Evolutionary conservation across 768 basidiomycete genomes (phyloP).

Genomic region (Neoboletus brunneissimus): DNA sequence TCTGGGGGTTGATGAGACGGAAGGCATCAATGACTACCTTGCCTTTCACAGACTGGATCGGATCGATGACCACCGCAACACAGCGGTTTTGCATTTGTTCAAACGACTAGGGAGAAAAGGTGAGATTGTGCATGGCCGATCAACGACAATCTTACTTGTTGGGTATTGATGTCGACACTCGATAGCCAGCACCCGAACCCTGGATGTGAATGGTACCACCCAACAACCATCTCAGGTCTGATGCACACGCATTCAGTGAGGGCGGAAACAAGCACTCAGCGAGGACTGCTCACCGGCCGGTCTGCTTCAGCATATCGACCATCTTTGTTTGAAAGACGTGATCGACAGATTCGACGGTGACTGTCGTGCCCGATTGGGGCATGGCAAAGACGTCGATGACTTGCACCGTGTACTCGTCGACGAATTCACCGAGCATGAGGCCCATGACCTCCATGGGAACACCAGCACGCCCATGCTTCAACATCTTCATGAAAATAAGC

Average conservation of each 20-base stretch:
- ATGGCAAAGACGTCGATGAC: conserved; percentile 98
- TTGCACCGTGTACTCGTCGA: conserved; percentile 95
- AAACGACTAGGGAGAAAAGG: conserved; percentile 66
- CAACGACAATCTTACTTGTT: conserved; percentile 59
- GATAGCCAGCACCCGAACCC: conserved; percentile 99
- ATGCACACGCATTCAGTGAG: conserved; percentile 4
- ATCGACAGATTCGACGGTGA: conserved; percentile 96
- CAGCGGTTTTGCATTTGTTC: conserved; percentile 91
- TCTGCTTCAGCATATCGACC: conserved; percentile 99
- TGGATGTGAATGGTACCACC: conserved; percentile 99
- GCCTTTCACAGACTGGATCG: conserved; percentile 97
- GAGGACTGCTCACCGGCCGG: conserved; percentile 69
- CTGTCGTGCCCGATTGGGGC: conserved; percentile 97
- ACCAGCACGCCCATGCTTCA: conserved; percentile 97
- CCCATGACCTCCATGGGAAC: conserved; percentile 99
- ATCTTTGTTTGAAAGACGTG: conserved; percentile 98
- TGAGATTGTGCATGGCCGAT: conserved; percentile 13
- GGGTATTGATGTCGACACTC: conserved; percentile 98
- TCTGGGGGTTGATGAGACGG: conserved; percentile 90
- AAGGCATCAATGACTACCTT: conserved; percentile 99
- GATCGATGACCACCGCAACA: conserved; percentile 96
- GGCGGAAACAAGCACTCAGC: background rate
- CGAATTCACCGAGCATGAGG: conserved; percentile 95
- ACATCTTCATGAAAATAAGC: conserved; percentile 63
- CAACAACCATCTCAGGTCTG: conserved; percentile 96